A percentile compares a stretch with the other conserved stretches of the same genome.
These are phyloP conservation scores for Diaporthe sp. DNA, from an alignment of 2,329 filamentous ascomycete species.

Conservation along the genomic window DNA sequence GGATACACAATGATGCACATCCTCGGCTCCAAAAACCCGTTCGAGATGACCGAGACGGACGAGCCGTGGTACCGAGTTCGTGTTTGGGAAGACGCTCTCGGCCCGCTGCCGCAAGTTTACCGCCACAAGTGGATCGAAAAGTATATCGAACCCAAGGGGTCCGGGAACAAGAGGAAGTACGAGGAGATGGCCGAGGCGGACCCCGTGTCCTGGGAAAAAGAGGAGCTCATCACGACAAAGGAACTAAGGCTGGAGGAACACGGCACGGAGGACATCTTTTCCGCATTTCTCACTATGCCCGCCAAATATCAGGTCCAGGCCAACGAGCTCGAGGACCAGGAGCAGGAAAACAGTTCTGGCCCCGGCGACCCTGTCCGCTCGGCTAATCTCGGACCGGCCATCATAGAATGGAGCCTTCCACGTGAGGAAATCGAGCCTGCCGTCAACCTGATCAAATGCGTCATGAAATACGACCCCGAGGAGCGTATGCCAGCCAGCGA, in stretches of 20 bases:
- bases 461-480: background rate
- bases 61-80: background rate
- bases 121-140: background rate
- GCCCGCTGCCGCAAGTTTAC: background rate
- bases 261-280: background rate
- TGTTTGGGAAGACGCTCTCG: background rate
- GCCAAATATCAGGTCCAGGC: no score
- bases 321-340: no score
- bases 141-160: background rate
- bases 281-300: background rate
- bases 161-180: background rate
- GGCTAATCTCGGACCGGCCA: no score
- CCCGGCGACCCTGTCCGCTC: no score
- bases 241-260: background rate
- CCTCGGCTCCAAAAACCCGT: background rate
- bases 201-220: background rate
- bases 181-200: background rate
- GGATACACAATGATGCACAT: background rate
- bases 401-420: background rate
- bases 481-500: background rate
- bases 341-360: background rate
- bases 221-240: background rate
- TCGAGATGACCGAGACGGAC: background rate
- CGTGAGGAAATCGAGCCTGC: background rate
- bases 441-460: background rate